A percentile compares a stretch with the other conserved stretches of the same genome.
phyloP scores from a whole-genome alignment of 805 yeast genomes.

The Wickerhamomyces strasburgensis region DNA sequence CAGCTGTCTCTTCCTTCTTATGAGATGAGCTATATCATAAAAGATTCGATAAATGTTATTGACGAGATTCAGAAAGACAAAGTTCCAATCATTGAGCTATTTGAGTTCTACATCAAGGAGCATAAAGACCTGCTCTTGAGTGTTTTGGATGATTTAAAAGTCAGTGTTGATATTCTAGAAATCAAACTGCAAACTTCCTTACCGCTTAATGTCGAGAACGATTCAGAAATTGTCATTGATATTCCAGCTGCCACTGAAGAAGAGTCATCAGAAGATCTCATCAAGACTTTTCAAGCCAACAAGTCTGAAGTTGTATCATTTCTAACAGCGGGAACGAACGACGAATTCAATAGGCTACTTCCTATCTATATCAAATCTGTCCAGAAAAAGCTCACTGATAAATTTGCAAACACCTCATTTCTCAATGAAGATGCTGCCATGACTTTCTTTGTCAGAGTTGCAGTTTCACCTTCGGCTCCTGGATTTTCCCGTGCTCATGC shows the following conservation, averaged over 20 bases:
- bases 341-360: constrained; percentile 38
- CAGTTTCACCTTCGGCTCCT: constrained; percentile 57
- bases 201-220: constrained; percentile 25
- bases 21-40: constrained; percentile 33
- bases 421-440: constrained; percentile 37
- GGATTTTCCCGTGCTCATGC: constrained; percentile 48
- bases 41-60: constrained; percentile 35
- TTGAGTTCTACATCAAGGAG: constrained; percentile 33
- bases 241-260: constrained; percentile 16
- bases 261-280: constrained; percentile 11
- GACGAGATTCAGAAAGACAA: constrained; percentile 32
- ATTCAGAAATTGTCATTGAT: constrained; percentile 12
- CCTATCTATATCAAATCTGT: constrained; percentile 43
- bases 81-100: constrained; percentile 32
- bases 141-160: constrained; percentile 31
- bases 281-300: constrained; percentile 15
- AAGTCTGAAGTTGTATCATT: constrained; percentile 28
- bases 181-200: constrained; percentile 66
- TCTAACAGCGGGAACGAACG: constrained; percentile 30
- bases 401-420: constrained; percentile 33
- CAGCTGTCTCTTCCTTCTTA: constrained; percentile 29
- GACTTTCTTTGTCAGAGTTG: constrained; percentile 56
- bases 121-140: constrained; percentile 36
- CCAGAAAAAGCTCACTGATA: constrained; percentile 14
- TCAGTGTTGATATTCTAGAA: constrained; percentile 46